A percentile compares a stretch with the other conserved stretches of the same genome.
Evolutionary conservation across 768 basidiomycete species (phyloP).

Genomic region (Termitomyces sp.): DNA sequence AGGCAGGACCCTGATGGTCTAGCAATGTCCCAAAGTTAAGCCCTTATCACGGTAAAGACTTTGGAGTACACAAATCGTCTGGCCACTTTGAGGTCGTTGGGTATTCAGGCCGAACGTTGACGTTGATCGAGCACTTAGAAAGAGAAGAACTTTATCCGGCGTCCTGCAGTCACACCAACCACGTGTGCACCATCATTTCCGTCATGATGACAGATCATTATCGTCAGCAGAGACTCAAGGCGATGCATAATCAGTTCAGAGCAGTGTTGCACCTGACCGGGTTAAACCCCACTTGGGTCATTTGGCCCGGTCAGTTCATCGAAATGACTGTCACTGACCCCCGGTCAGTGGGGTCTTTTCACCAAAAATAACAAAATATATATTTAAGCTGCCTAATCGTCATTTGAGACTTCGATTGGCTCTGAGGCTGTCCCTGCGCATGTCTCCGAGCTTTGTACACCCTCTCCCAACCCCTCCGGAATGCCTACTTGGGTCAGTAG

Average conservation of each 20-base stretch:
- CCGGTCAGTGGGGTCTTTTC: background rate
- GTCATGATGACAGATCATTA: background rate
- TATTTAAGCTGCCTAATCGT: background rate
- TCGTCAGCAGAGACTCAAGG: background rate
- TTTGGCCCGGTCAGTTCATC: background rate
- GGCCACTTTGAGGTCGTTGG: background rate
- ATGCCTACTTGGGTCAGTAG: background rate
- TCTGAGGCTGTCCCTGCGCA: background rate
- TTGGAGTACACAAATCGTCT: background rate
- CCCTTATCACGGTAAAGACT: background rate
- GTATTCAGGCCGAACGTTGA: background rate
- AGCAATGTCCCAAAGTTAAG: background rate
- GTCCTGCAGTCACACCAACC: background rate
- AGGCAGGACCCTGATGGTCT: background rate
- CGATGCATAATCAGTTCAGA: background rate
- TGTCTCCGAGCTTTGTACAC: background rate
- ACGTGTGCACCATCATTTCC: background rate
- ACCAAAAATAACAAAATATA: background rate
- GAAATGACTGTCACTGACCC: conserved; percentile 2
- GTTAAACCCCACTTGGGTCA: background rate
- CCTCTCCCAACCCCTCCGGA: background rate
- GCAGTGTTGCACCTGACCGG: background rate
- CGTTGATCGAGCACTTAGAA: background rate
- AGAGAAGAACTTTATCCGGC: background rate
- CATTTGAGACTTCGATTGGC: background rate